Conservation (phyloP, 495 filamentous ascomycete species). For the Neurospora sp. region DNA sequence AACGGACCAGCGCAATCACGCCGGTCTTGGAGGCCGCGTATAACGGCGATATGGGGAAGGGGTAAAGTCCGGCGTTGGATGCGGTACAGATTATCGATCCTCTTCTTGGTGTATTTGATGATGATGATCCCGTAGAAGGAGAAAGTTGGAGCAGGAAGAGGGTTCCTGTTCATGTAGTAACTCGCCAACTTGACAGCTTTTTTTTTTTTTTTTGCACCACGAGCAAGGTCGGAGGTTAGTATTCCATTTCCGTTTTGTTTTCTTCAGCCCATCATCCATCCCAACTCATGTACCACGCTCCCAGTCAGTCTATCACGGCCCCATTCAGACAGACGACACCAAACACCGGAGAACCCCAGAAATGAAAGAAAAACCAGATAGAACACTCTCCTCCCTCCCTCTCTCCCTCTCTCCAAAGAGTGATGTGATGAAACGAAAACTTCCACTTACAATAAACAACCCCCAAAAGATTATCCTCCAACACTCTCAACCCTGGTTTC, state of each 20-base stretch:
- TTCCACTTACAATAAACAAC: constrained; percentile 37
- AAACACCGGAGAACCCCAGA: too few species aligned
- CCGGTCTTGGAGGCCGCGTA: constrained; percentile 44
- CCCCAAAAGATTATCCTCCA: constrained; percentile 41
- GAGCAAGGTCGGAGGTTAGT: too few species aligned
- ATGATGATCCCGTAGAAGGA: too few species aligned
- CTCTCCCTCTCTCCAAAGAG: not conserved
- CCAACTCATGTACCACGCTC: too few species aligned
- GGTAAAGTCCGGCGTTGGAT: constrained; percentile 46
- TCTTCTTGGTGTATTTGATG: constrained; percentile 4
- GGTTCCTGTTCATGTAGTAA: constrained; percentile 44
- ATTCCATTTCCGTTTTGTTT: too few species aligned
- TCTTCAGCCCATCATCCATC: too few species aligned
- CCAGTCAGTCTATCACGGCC: too few species aligned
- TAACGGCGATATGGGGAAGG: constrained; percentile 44
- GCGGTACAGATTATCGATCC: constrained; percentile 47
- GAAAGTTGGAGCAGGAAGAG: constrained; percentile 6
- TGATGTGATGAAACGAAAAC: not conserved
- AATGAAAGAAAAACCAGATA: too few species aligned
- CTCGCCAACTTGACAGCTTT: constrained; percentile 38
- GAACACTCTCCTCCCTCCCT: too few species aligned
- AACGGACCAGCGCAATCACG: constrained; percentile 42
- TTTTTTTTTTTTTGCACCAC: too few species aligned
- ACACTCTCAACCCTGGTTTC: constrained; percentile 29
- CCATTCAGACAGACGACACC: too few species aligned